These are phyloP conservation scores for Pachyrhizus erosus DNA, from an alignment of 306 rosid genomes.

Conservation along the genomic window DNA sequence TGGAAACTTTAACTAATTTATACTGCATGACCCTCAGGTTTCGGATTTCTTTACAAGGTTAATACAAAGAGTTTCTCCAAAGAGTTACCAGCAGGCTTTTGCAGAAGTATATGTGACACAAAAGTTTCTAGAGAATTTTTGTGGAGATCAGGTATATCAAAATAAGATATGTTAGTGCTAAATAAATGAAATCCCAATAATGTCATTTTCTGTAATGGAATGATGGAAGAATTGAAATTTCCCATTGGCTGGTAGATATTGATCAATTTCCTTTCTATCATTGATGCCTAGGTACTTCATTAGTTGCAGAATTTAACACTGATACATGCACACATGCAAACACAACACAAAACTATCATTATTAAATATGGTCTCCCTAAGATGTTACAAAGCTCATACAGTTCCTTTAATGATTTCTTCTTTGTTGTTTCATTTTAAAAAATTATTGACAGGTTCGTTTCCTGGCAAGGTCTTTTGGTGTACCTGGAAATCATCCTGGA, in stretches of 20 bases:
- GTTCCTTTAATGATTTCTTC: conserved; percentile 35
- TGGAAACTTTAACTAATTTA: conserved; percentile 23
- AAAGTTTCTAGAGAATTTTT: conserved; percentile 88
- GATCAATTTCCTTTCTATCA: conserved; percentile 5
- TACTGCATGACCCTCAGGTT: conserved; percentile 60
- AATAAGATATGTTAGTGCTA: conserved; percentile 25
- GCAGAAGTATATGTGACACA: conserved; percentile 86
- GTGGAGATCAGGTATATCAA: conserved; percentile 87
- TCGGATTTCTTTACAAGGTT: conserved; percentile 87
- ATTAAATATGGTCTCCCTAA: conserved; percentile 10
- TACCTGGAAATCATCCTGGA: conserved; percentile 96
- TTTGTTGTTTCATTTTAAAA: conserved; percentile 29
- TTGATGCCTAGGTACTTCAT: conserved; percentile 14
- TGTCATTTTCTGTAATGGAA: conserved; percentile 3
- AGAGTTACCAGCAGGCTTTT: conserved; percentile 93
- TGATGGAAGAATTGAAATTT: background rate
- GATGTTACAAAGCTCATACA: conserved; percentile 23
- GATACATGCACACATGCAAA: background rate
- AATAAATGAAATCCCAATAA: conserved; percentile 32
- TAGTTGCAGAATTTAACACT: background rate
- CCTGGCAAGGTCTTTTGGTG: conserved; percentile 88
- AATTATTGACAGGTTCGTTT: conserved; percentile 79
- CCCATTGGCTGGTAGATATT: background rate
- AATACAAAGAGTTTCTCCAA: conserved; percentile 95
- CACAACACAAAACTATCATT: background rate